Evolutionary conservation across 306 rosid genomes (phyloP).

Genomic region (Dryas drummondii): DNA sequence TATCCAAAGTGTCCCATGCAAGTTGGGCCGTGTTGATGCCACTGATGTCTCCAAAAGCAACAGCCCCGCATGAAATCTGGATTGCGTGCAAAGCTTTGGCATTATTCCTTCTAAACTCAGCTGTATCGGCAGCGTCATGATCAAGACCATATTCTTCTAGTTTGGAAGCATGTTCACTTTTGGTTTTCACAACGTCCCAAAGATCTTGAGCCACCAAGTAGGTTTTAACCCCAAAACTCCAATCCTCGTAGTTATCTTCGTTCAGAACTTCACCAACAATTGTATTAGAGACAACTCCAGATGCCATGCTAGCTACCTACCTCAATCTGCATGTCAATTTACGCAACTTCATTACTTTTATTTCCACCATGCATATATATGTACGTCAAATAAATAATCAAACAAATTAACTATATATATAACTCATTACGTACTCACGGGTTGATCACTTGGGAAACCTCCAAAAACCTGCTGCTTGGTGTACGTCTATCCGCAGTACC

Average conservation of each 20-base stretch:
- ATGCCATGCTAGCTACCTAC: neutral
- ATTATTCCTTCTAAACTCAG: neutral
- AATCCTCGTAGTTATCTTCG: slow-evolving; percentile 1
- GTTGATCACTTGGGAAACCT: too few relatives aligned
- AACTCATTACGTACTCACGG: too few relatives aligned
- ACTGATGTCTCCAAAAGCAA: neutral
- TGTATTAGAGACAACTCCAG: too few relatives aligned
- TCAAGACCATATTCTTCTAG: too few relatives aligned
- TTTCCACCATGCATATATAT: too few relatives aligned
- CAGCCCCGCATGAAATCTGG: slow-evolving; percentile 3
- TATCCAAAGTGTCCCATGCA: slow-evolving; percentile 9
- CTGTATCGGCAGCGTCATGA: neutral
- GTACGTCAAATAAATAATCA: too few relatives aligned
- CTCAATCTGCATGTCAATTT: neutral
- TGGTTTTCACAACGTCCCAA: neutral
- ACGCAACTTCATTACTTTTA: too few relatives aligned
- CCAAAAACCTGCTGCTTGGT: too few relatives aligned
- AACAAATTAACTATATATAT: too few relatives aligned
- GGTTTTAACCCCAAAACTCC: neutral
- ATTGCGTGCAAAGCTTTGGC: slow-evolving; percentile 21
- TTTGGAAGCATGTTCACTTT: neutral
- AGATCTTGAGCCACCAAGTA: slow-evolving; percentile 10
- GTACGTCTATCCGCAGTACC: too few relatives aligned
- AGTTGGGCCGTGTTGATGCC: neutral
- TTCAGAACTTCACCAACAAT: slow-evolving; percentile 14